Conservation (phyloP, 768 basidiomycete species). For the Tulasnella sp. region DNA sequence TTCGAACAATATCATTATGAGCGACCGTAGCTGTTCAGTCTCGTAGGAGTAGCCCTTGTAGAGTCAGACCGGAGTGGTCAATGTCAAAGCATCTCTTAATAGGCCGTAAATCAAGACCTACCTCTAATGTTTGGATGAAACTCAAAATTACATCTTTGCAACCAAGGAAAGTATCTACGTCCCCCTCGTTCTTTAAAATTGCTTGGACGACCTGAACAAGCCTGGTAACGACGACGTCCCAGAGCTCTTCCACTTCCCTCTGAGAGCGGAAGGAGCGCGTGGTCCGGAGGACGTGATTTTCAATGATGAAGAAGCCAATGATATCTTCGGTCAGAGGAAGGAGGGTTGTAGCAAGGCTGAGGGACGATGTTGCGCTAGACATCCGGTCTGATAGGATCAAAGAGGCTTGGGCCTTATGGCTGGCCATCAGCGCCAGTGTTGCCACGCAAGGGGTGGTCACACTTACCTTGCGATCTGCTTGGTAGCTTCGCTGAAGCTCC, state of each 20-base stretch:
- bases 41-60: slow-evolving; percentile 80
- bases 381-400: slow-evolving; percentile 67
- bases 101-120: slow-evolving; percentile 34
- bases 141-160: slow-evolving; percentile 79
- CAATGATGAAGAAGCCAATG: slow-evolving; percentile 96
- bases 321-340: slow-evolving; percentile 84
- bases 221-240: slow-evolving; percentile 78
- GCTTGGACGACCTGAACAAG: slow-evolving; percentile 68
- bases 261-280: slow-evolving; percentile 86
- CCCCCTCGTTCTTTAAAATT: slow-evolving; percentile 67
- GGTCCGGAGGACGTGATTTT: slow-evolving; percentile 84
- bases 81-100: neutral
- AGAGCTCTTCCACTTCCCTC: slow-evolving; percentile 89
- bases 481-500: slow-evolving; percentile 86
- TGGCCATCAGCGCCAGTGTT: neutral
- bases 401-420: slow-evolving; percentile 83
- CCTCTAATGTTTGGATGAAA: slow-evolving; percentile 92
- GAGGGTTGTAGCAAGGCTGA: slow-evolving; percentile 45
- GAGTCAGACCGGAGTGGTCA: neutral
- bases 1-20: slow-evolving; percentile 86
- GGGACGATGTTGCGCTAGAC: slow-evolving; percentile 23
- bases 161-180: slow-evolving; percentile 73
- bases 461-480: slow-evolving; percentile 88
- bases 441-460: neutral
- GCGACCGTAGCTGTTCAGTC: slow-evolving; percentile 71